phyloP scores from a whole-genome alignment of 108 stramenopile genomes.

The Asterionellopsis glacialis region DNA sequence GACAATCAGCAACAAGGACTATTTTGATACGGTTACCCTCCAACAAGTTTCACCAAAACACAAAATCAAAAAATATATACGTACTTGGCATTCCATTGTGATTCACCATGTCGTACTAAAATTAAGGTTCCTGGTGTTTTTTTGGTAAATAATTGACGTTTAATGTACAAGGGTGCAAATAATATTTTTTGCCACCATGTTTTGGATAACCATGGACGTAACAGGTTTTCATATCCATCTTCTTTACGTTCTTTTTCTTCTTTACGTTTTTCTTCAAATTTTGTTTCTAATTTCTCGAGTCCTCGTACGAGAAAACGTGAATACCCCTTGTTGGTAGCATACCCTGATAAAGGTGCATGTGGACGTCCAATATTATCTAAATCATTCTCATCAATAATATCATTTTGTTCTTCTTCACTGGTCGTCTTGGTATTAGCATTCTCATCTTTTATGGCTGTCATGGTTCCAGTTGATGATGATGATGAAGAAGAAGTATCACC shows the following conservation, averaged over 20 bases:
- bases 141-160: background rate
- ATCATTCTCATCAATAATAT: too few relatives aligned
- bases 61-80: background rate
- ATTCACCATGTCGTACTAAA: constrained; percentile 82
- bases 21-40: too few relatives aligned
- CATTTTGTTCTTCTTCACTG: too few relatives aligned
- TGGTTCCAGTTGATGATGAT: too few relatives aligned
- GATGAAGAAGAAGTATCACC: too few relatives aligned
- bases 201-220: background rate
- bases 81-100: constrained; percentile 51
- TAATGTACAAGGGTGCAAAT: background rate
- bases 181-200: background rate
- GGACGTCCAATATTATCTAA: too few relatives aligned
- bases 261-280: background rate
- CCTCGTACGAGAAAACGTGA: background rate
- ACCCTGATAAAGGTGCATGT: background rate
- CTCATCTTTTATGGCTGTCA: too few relatives aligned
- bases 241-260: constrained; percentile 15
- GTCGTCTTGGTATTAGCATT: too few relatives aligned
- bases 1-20: too few relatives aligned
- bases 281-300: background rate
- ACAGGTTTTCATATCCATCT: constrained; percentile 46
- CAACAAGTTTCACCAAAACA: too few relatives aligned
- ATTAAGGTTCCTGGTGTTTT: constrained; percentile 74
- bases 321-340: constrained; percentile 5